Evolutionary conservation across 2,329 filamentous ascomycete species (phyloP).

Genomic region (Trichoderma citrinoviride): DNA sequence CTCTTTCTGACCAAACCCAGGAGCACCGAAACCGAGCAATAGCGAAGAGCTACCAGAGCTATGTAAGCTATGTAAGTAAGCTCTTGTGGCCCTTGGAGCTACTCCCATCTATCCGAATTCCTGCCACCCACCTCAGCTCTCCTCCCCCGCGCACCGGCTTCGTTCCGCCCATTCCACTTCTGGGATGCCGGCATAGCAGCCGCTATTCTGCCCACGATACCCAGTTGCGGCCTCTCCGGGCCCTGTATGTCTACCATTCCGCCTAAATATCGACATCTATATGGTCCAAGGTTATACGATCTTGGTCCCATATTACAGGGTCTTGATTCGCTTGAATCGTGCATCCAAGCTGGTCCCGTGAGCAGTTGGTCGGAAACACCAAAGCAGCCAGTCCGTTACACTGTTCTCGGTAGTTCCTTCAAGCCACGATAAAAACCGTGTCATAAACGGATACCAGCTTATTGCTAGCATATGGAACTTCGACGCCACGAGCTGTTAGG

Average conservation of each 20-base stretch:
- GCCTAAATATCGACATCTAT: not conserved
- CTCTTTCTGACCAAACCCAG: not conserved
- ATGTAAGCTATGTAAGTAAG: not conserved
- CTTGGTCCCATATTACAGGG: not conserved
- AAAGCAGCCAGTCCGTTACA: not conserved
- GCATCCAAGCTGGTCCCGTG: constrained; percentile 1
- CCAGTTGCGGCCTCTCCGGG: constrained; percentile 6
- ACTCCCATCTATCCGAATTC: no score
- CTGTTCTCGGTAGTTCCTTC: not conserved
- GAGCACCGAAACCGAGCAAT: not conserved
- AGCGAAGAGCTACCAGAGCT: not conserved
- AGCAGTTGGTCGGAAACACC: not conserved
- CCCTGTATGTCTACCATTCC: not conserved
- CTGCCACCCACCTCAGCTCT: no score
- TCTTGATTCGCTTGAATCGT: not conserved
- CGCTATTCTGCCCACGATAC: not conserved
- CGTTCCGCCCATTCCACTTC: constrained; percentile 20
- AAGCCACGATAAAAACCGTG: not conserved
- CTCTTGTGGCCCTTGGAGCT: not conserved
- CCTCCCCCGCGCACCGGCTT: constrained; percentile 12
- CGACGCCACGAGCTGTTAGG: not conserved
- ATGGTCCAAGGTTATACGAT: not conserved
- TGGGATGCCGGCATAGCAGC: constrained; percentile 18
- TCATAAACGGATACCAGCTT: no score
- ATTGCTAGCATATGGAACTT: no score